Base-by-base conservation (phyloP, 495 filamentous ascomycete species). In the Penicillium flavigenum region DNA sequence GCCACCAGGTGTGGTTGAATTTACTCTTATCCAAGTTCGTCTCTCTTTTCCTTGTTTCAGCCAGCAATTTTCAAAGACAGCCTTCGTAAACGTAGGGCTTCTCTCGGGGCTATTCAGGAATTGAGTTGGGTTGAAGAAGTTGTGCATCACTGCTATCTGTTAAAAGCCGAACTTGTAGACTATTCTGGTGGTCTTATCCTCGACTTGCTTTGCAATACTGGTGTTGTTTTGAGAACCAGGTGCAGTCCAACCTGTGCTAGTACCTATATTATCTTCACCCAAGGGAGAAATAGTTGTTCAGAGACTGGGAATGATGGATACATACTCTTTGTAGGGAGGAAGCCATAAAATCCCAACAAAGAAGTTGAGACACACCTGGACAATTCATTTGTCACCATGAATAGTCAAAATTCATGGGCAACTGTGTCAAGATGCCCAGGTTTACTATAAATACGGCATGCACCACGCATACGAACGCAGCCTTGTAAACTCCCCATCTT, bases 1-100 rank as follows among this genome's bases (percentile, higher is more conserved):
- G 17, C 44, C 42, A 53, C 51, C 52, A 39, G 52, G 44, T 17
- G 27, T 55, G 41, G 52, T n/a, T 53, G 36, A 22, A 32, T 53
- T 26, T 43, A 47, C 16, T 31, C 42, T 47, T 34, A 44, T 47
- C 6, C 29, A 36, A 47, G 5, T 24, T 12, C 16, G 7, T 5
- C 5, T 36, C 22, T n/a, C 8, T 14, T 14, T 27, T 0, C 0
- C 24, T n/a, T 34, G 14, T 53, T 8, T 31, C 14, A 22, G 14
- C 22, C 22, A 31, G 36, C 16, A 43, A 17, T 42, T 5, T 20
- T 17, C 14, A 19, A 42, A 16, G 9, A 12, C 4, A 12, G 1
- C 17, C 20, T 9, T 20, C 22, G 2, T n/a, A 29, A 22, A 22
- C 22, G 22, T 22, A 26, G 24, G 24, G 24, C 24, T 26, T 26